Base-by-base conservation (phyloP, 1,284 basidiomycete species). In the Melampsora americana region DNA sequence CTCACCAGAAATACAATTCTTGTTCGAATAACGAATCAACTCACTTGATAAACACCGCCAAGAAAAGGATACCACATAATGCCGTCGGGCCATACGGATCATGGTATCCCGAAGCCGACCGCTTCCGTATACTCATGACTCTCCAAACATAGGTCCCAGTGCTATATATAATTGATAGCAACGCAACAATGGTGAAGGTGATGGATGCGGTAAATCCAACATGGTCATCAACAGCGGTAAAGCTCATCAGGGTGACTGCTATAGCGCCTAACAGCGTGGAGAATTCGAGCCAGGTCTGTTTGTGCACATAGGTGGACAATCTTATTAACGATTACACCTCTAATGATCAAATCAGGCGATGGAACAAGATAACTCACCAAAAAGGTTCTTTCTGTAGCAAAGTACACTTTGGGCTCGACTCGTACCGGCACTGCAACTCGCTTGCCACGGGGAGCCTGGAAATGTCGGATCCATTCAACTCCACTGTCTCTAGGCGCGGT, bases 331-430 rank as follows among this genome's bases (percentile, higher is more conserved):
- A 77, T 79, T 56, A 69, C 26, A 60, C 56, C 18, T 20, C 32
- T 30, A 70, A 77, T 16, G 84, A 88, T 14, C 16, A 23, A 1
- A 66, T 7, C 23, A 39, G 42, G 39, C 23, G 56, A 26, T 48
- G 46, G 30, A 53, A 23, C 56, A 44, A 44, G 26, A 23, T 20
- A n/a, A 32, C 69, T 82, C 81, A 90, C 90, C 83, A 92, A 82
- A 85, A 91, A 92, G n/a, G 93, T 95, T 77, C 93, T 86, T 83
- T 97, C 95, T 64, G 92, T 92, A 2, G 95, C 95, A 83, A 98
- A 99, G 82, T 96, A 96, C 7, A 96, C 94, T 85, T 99, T 99
- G 48, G 95, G 95, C 84, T 99, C 95, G 75, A 99, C 88, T 69
- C 95, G 88, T 44, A 99, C 90, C 46, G 95, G 95, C 0, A 99